Evolutionary conservation across 768 basidiomycete species (phyloP).

Genomic region (Pulveroboletus sp.): DNA sequence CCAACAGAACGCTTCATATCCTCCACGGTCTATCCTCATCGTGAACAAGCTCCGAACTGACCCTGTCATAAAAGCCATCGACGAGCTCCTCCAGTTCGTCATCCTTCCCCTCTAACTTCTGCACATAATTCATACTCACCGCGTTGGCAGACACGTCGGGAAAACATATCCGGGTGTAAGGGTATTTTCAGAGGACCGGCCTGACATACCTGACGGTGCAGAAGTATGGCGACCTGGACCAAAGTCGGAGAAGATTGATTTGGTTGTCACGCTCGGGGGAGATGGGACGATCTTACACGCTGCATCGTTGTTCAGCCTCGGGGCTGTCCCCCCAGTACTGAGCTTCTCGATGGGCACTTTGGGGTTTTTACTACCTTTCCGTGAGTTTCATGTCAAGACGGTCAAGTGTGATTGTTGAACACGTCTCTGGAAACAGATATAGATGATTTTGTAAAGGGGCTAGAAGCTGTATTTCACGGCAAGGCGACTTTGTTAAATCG

Average conservation of each 20-base stretch:
- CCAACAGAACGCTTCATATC: slow-evolving; percentile 22
- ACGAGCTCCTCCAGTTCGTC: slow-evolving; percentile 64
- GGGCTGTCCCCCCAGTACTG: slow-evolving; percentile 85
- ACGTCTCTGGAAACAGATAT: slow-evolving; percentile 54
- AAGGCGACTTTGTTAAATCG: slow-evolving; percentile 79
- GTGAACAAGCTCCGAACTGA: slow-evolving; percentile 80
- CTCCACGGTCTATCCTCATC: slow-evolving; percentile 63
- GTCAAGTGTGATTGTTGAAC: background rate
- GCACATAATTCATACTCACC: background rate
- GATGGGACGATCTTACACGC: slow-evolving; percentile 95
- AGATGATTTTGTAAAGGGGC: slow-evolving; percentile 75
- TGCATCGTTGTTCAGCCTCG: slow-evolving; percentile 82
- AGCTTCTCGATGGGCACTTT: slow-evolving; percentile 73
- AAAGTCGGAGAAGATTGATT: slow-evolving; percentile 62
- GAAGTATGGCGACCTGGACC: slow-evolving; percentile 57
- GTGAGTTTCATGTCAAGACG: slow-evolving; percentile 42
- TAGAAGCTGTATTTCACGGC: slow-evolving; percentile 75
- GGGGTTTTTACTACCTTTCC: slow-evolving; percentile 90
- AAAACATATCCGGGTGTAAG: slow-evolving; percentile 54
- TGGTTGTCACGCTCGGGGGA: slow-evolving; percentile 89
- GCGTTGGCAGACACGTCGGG: slow-evolving; percentile 47
- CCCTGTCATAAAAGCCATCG: slow-evolving; percentile 71
- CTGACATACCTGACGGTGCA: slow-evolving; percentile 60
- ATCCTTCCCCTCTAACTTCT: background rate
- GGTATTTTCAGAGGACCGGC: slow-evolving; percentile 62